A percentile compares a stretch with the other conserved stretches of the same genome.
phyloP scores from a whole-genome alignment of 768 basidiomycete species.

The Filobasidium wieringae region DNA sequence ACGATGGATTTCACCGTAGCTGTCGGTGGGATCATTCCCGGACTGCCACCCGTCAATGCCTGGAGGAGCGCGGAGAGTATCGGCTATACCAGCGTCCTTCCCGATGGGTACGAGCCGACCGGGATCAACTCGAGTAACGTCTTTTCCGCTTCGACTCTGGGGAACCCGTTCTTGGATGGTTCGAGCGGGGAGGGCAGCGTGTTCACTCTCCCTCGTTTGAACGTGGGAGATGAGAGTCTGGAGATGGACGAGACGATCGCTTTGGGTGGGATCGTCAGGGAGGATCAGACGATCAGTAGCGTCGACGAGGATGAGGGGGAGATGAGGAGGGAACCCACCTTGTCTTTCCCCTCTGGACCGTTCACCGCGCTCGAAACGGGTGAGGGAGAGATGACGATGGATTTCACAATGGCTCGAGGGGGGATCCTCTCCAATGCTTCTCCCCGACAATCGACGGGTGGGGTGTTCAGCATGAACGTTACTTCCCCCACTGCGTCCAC shows the following conservation, averaged over 20 bases:
- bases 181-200: neutral
- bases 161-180: neutral
- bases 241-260: conserved; percentile 40
- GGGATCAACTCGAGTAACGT: neutral
- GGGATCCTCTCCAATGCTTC: conserved; percentile 18
- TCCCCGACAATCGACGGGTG: too few species aligned
- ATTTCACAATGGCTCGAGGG: conserved; percentile 31
- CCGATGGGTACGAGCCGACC: neutral
- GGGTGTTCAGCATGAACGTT: too few species aligned
- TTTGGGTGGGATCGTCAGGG: conserved; percentile 29
- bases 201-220: neutral
- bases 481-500: neutral
- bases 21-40: conserved; percentile 34
- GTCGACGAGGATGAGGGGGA: conserved; percentile 15
- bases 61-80: conserved; percentile 22
- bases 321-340: conserved; percentile 20
- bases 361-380: neutral
- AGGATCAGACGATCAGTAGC: conserved; percentile 15
- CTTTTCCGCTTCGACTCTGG: conserved; percentile 18
- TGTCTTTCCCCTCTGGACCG: conserved; percentile 22
- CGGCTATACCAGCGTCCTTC: conserved; percentile 25
- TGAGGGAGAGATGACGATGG: conserved; percentile 27
- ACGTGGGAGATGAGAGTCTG: conserved; percentile 22
- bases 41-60: conserved; percentile 31
- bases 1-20: conserved; percentile 41